Evolutionary conservation across 2,329 filamentous ascomycete species (phyloP).

Genomic region (Tympanopsis confertula): DNA sequence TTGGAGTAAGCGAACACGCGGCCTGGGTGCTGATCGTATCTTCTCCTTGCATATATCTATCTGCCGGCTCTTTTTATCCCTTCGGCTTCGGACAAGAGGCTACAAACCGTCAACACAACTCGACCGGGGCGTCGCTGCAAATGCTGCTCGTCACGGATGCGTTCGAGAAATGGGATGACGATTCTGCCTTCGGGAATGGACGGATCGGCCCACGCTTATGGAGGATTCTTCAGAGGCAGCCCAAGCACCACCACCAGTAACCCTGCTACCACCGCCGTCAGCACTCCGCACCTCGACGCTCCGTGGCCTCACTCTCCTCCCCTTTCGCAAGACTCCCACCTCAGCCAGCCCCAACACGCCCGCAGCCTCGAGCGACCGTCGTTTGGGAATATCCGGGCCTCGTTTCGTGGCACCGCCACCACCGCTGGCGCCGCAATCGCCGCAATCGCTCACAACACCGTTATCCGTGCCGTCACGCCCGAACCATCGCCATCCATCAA

Average conservation of each 20-base stretch:
- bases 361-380: not conserved
- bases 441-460: not conserved
- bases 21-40: no score
- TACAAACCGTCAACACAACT: no score
- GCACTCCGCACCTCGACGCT: constrained; percentile 3
- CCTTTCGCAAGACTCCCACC: no score
- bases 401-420: not conserved
- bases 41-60: no score
- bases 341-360: not conserved
- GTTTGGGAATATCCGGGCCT: not conserved
- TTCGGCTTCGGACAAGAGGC: no score
- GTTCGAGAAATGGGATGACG: constrained; percentile 31
- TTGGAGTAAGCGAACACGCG: no score
- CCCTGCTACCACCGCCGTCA: constrained; percentile 5
- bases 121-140: not conserved
- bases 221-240: constrained; percentile 14
- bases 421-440: not conserved
- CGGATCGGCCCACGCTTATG: constrained; percentile 23
- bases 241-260: constrained; percentile 13
- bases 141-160: constrained; percentile 17
- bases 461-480: not conserved
- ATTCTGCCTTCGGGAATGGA: constrained; percentile 32
- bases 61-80: no score
- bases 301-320: no score
- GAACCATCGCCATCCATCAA: not conserved